These are phyloP conservation scores for Huntiella omanensis DNA, from an alignment of 2,329 filamentous ascomycete genomes.

Conservation along the genomic window DNA sequence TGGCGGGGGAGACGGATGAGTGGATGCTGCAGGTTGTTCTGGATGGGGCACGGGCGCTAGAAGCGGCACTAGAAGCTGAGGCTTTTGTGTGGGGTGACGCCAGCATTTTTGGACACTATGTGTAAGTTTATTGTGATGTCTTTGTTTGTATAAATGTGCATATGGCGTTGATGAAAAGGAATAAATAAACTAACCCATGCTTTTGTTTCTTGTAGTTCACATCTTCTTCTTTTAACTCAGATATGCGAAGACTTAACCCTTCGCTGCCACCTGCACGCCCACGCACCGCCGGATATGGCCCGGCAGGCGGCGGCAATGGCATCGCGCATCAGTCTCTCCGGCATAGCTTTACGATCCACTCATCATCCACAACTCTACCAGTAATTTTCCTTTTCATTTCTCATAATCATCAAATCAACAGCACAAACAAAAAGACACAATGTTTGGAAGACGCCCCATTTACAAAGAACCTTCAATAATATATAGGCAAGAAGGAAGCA, in stretches of 20 bases:
- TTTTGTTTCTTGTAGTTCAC: not conserved
- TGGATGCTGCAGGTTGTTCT: too few species aligned
- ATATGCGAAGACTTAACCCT: slow-evolving; percentile 7
- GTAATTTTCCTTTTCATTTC: not conserved
- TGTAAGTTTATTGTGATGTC: slow-evolving; percentile 1
- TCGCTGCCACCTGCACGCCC: slow-evolving; percentile 3
- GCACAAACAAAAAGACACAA: not conserved
- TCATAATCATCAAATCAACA: not conserved
- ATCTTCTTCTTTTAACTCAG: slow-evolving; percentile 6
- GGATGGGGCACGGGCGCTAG: too few species aligned
- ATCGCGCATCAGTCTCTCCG: not conserved
- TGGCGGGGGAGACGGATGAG: too few species aligned
- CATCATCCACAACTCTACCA: slow-evolving; percentile 2
- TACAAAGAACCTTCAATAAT: too few species aligned
- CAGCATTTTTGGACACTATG: not conserved
- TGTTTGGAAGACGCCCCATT: not conserved
- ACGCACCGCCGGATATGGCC: slow-evolving; percentile 3
- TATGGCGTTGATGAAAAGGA: not conserved
- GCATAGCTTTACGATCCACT: not conserved
- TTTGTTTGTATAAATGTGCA: too few species aligned
- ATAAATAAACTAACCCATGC: not conserved
- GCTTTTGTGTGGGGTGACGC: slow-evolving; percentile 1
- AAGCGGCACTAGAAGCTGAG: too few species aligned
- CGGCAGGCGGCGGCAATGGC: not conserved
- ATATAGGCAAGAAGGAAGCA: too few species aligned